phyloP scores from a whole-genome alignment of 2,329 filamentous ascomycete genomes.

The Colletotrichum zoysiae region DNA sequence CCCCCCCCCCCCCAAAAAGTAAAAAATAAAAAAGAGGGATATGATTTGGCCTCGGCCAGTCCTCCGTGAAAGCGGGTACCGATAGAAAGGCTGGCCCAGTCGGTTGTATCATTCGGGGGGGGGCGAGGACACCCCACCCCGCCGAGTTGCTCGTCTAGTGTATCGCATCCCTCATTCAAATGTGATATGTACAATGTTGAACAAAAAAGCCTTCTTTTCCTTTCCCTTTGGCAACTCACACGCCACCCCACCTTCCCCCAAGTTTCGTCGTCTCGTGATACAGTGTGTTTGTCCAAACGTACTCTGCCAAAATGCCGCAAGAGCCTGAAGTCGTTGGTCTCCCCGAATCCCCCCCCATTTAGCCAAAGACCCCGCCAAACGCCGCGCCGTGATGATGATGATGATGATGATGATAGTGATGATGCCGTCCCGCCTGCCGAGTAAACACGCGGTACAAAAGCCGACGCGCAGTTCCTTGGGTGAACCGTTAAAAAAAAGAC shows the following conservation, averaged over 20 bases:
- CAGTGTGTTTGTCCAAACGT: conserved; percentile 26
- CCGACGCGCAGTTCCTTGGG: conserved; percentile 27
- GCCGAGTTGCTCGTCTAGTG: conserved; percentile 29
- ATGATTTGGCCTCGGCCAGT: neutral
- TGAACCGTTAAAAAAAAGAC: conserved; percentile 15
- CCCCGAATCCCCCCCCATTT: neutral
- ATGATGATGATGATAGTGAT: conserved; percentile 40
- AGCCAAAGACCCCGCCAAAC: conserved; percentile 38
- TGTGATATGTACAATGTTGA: conserved; percentile 10
- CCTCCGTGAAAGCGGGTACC: neutral
- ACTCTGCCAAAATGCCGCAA: conserved; percentile 34
- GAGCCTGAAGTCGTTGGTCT: conserved; percentile 18
- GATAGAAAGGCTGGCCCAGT: neutral
- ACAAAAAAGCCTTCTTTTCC: neutral
- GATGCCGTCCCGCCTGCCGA: conserved; percentile 21
- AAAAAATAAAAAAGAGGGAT: no score
- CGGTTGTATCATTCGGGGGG: neutral
- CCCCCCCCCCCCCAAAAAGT: no score
- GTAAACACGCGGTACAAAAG: conserved; percentile 27
- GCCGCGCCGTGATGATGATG: conserved; percentile 38
- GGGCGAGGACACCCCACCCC: neutral
- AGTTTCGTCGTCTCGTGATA: conserved; percentile 23
- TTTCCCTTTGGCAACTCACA: neutral
- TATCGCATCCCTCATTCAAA: conserved; percentile 15
- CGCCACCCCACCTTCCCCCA: neutral